These are phyloP conservation scores for Auriscalpium vulgare DNA, from an alignment of 768 basidiomycete species.

Conservation along the genomic window DNA sequence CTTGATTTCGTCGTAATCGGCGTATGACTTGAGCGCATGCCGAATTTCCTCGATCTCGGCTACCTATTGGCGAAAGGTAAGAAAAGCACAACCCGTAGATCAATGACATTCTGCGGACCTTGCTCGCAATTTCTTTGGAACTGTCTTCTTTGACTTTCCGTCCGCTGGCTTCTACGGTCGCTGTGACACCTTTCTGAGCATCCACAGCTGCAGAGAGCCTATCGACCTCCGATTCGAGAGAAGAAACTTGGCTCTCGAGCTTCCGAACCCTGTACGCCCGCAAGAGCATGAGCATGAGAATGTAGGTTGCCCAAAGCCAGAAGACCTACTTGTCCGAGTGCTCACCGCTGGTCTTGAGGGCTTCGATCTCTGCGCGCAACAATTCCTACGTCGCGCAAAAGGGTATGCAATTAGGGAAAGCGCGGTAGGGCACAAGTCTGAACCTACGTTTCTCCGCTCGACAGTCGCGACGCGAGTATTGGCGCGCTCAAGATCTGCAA, in stretches of 20 bases:
- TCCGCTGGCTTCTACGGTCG: conserved; percentile 38
- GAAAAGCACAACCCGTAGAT: background rate
- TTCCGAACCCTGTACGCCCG: conserved; percentile 55
- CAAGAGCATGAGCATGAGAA: no score
- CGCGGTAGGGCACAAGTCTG: background rate
- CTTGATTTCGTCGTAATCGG: conserved; percentile 96
- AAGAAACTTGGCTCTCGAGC: conserved; percentile 55
- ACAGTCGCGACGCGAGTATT: conserved; percentile 88
- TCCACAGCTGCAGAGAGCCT: conserved; percentile 61
- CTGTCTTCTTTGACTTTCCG: conserved; percentile 54
- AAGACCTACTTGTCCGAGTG: conserved; percentile 55
- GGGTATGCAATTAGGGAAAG: background rate
- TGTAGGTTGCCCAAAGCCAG: background rate
- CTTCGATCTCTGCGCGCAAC: conserved; percentile 92
- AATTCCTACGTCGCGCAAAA: conserved; percentile 54
- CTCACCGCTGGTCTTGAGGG: conserved; percentile 73
- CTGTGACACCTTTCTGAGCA: conserved; percentile 42
- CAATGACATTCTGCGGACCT: conserved; percentile 25
- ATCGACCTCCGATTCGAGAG: conserved; percentile 71
- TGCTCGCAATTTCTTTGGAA: conserved; percentile 49
- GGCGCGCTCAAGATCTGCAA: conserved; percentile 90
- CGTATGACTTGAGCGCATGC: conserved; percentile 59
- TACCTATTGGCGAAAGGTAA: conserved; percentile 26
- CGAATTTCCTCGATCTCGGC: conserved; percentile 64
- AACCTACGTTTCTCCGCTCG: conserved; percentile 81